Evolutionary conservation across 2,329 filamentous ascomycete species (phyloP).

Genomic region (Periconia macrospinosa): DNA sequence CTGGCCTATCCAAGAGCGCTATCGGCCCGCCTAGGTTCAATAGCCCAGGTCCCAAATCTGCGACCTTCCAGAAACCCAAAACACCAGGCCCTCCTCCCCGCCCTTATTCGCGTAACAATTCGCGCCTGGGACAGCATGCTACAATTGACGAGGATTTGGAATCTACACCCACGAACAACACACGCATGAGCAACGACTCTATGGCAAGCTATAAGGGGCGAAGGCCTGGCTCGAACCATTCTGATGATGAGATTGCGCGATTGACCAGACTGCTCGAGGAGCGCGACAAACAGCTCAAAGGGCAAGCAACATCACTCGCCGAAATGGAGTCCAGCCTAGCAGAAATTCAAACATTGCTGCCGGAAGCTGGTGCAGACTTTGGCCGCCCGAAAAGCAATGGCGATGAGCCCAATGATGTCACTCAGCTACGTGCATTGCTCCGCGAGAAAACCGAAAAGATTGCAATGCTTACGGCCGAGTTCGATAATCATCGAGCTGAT

Average conservation of each 20-base stretch:
- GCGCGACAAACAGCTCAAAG: slow-evolving; percentile 82
- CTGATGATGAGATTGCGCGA: slow-evolving; percentile 68
- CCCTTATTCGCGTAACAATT: slow-evolving; percentile 52
- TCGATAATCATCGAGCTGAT: slow-evolving; percentile 91
- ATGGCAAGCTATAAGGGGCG: slow-evolving; percentile 48
- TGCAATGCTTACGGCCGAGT: slow-evolving; percentile 86
- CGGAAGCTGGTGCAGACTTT: slow-evolving; percentile 52
- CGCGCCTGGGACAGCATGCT: slow-evolving; percentile 48
- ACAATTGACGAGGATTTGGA: slow-evolving; percentile 45
- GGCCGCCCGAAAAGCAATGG: slow-evolving; percentile 49
- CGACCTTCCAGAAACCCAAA: slow-evolving; percentile 56
- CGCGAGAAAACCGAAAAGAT: slow-evolving; percentile 98
- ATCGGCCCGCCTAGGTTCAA: slow-evolving; percentile 62
- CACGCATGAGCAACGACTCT: slow-evolving; percentile 57
- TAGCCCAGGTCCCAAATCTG: slow-evolving; percentile 64
- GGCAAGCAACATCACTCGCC: slow-evolving; percentile 77
- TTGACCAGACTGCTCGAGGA: slow-evolving; percentile 77
- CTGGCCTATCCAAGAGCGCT: slow-evolving; percentile 55
- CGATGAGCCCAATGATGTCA: slow-evolving; percentile 63
- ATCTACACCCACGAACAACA: slow-evolving; percentile 55
- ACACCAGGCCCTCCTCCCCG: slow-evolving; percentile 44
- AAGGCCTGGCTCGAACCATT: slow-evolving; percentile 40
- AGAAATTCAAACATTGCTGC: slow-evolving; percentile 78
- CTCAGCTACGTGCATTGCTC: slow-evolving; percentile 77
- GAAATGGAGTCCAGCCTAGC: slow-evolving; percentile 89